These are phyloP conservation scores for Grosmannia clavigera DNA, from an alignment of 2,329 filamentous ascomycete genomes.

Conservation along the genomic window DNA sequence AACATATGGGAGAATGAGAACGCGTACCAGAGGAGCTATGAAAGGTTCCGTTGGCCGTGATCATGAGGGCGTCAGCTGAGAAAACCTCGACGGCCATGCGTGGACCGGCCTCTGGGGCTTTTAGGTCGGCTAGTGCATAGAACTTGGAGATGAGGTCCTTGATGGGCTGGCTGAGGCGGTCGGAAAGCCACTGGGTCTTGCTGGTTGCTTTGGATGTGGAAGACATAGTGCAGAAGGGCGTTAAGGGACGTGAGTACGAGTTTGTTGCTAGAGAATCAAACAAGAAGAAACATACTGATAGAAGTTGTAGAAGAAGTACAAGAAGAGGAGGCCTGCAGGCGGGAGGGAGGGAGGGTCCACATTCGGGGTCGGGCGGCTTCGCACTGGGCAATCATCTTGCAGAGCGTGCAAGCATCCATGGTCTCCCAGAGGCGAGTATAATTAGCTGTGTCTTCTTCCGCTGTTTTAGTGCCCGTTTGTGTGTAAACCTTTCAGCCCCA, in stretches of 20 bases:
- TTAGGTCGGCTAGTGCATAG: neutral
- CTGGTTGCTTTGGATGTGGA: neutral
- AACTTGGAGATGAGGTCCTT: neutral
- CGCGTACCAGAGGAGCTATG: neutral
- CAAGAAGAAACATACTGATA: neutral
- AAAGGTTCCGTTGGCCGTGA: neutral
- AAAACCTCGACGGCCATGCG: constrained; percentile 1
- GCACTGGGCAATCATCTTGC: neutral
- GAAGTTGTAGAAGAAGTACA: neutral
- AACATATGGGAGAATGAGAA: neutral
- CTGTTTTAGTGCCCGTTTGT: neutral
- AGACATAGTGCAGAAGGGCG: neutral
- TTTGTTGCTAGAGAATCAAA: neutral
- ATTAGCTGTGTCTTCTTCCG: neutral
- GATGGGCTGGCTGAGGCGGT: neutral
- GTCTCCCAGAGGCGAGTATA: neutral
- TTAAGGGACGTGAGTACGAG: neutral
- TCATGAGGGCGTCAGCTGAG: neutral
- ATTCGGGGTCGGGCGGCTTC: neutral
- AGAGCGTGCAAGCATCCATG: neutral
- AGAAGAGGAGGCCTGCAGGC: neutral
- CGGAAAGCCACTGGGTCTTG: neutral
- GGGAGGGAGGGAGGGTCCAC: neutral
- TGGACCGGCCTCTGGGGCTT: neutral
- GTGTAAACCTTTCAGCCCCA: neutral